These are phyloP conservation scores for Casaregolazyma lundiana DNA, from an alignment of 1,139 yeast species.

Conservation along the genomic window DNA sequence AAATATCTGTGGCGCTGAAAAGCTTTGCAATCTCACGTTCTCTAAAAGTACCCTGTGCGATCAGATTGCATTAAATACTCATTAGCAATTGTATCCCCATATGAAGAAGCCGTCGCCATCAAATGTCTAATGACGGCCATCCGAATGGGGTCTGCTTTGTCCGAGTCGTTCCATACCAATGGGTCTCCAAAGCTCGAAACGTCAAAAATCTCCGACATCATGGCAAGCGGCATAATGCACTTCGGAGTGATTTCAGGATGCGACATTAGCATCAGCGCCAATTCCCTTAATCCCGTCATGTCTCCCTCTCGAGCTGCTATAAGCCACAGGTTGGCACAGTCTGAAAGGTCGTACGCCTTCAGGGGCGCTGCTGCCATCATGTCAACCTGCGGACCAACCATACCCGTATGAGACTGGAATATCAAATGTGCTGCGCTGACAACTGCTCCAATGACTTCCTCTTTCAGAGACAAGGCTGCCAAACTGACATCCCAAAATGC, in stretches of 20 bases:
- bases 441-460: slow-evolving; percentile 29
- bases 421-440: slow-evolving; percentile 33
- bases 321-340: slow-evolving; percentile 31
- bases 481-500: slow-evolving; percentile 38
- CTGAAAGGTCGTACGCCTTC: slow-evolving; percentile 24
- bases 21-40: not conserved
- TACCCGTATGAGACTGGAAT: slow-evolving; percentile 31
- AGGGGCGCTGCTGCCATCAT: not conserved
- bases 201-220: slow-evolving; percentile 24
- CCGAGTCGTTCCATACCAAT: slow-evolving; percentile 23
- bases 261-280: slow-evolving; percentile 32
- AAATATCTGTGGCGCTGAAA: no score
- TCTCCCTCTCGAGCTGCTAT: slow-evolving; percentile 32
- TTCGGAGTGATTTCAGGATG: slow-evolving; percentile 30
- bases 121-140: slow-evolving; percentile 32
- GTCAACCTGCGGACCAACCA: slow-evolving; percentile 21
- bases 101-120: slow-evolving; percentile 31
- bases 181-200: slow-evolving; percentile 24
- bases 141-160: slow-evolving; percentile 30
- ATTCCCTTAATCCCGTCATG: slow-evolving; percentile 29
- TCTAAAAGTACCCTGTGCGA: not conserved
- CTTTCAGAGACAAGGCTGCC: slow-evolving; percentile 34
- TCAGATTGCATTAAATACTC: slow-evolving; percentile 28
- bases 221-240: slow-evolving; percentile 26
- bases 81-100: slow-evolving; percentile 31